These are phyloP conservation scores for Tulasnella calospora DNA, from an alignment of 768 basidiomycete species.

Conservation along the genomic window DNA sequence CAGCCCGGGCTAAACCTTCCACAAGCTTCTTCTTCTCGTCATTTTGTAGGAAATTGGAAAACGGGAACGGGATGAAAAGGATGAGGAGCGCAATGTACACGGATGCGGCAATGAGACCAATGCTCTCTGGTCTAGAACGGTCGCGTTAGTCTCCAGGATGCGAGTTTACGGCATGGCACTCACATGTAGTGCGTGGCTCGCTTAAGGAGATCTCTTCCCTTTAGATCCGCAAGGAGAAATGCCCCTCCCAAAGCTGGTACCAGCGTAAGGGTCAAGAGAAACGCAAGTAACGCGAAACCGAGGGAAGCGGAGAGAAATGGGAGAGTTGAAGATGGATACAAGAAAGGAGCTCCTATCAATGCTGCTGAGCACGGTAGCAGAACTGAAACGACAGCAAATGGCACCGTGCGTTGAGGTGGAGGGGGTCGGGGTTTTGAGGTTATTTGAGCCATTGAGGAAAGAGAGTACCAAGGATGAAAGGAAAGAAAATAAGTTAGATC, in stretches of 20 bases:
- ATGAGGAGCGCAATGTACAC: constrained; percentile 83
- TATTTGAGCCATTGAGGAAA: constrained; percentile 6
- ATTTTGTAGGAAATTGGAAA: constrained; percentile 50
- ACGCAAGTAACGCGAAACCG: constrained; percentile 80
- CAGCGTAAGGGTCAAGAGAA: constrained; percentile 66
- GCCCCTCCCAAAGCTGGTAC: constrained; percentile 78
- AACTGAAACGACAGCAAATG: neutral
- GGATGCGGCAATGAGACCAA: constrained; percentile 84
- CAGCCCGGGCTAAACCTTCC: constrained; percentile 61
- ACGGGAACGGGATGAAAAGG: constrained; percentile 93
- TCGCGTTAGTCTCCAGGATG: constrained; percentile 11
- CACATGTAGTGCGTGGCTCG: constrained; percentile 67
- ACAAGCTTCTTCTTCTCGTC: constrained; percentile 34
- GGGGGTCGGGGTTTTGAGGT: neutral
- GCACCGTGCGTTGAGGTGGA: constrained; percentile 13
- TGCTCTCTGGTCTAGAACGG: constrained; percentile 75
- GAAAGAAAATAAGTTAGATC: neutral
- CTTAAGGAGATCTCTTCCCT: constrained; percentile 85
- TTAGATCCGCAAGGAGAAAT: constrained; percentile 76
- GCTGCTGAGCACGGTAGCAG: neutral
- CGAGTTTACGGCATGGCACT: constrained; percentile 32
- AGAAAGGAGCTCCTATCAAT: constrained; percentile 20
- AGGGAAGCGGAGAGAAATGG: constrained; percentile 62
- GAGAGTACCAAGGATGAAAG: neutral
- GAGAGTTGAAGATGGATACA: constrained; percentile 27